A percentile compares a stretch with the other conserved stretches of the same genome.
phyloP scores from a whole-genome alignment of 306 rosid genomes.

The barrel medic (Medicago truncatula) region MtrunA17r5.0-ANR NC_053044.1:38245501-38246000 shows the following conservation, averaged over 20 bases:
- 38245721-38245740: not conserved
- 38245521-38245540: conserved; percentile 9
- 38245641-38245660: not conserved
- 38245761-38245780: not conserved
- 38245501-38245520: conserved; percentile 12
- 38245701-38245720: not conserved
- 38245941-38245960: no score
- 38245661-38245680: not conserved
- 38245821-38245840: not conserved
- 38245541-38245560: conserved; percentile 1
- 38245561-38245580: conserved; percentile 28
- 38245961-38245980: no score
- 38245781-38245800: not conserved
- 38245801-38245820: not conserved
- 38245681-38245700: not conserved
- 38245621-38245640: not conserved
- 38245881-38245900: no score
- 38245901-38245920: no score
- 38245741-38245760: not conserved
- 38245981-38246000: not conserved
- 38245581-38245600: conserved; percentile 22
- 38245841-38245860: not conserved
- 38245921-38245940: no score
- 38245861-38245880: no score
- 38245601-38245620: not conserved